Percentiles rank a stretch among this genome's conserved stretches.
Conservation (phyloP, 1,139 yeast genomes). For the Suhomyces panamericanus region DNA sequence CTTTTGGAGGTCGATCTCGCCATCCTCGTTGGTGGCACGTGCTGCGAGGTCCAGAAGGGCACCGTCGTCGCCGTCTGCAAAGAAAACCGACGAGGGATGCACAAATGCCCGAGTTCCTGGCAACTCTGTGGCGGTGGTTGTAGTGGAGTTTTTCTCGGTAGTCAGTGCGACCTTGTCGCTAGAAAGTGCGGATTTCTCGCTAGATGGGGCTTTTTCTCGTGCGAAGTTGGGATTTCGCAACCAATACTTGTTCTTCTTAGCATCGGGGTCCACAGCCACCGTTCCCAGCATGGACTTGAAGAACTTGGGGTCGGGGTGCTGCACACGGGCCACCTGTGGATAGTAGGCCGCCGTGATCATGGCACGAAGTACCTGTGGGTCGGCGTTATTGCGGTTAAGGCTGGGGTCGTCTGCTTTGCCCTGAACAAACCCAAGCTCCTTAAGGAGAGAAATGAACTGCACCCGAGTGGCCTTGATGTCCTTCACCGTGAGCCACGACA, state of each 20-base stretch:
- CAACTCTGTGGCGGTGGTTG: slow-evolving; percentile 5
- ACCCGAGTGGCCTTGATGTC: slow-evolving; percentile 70
- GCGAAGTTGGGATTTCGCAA: slow-evolving; percentile 48
- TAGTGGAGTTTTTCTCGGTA: neutral
- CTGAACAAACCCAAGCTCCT: slow-evolving; percentile 77
- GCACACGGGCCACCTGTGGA: slow-evolving; percentile 81
- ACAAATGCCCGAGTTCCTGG: slow-evolving; percentile 73
- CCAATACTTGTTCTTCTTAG: slow-evolving; percentile 71
- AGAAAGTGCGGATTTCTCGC: neutral
- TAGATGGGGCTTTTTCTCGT: slow-evolving; percentile 1
- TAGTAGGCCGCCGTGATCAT: slow-evolving; percentile 77
- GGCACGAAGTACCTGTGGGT: slow-evolving; percentile 57
- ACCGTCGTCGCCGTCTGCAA: slow-evolving; percentile 28
- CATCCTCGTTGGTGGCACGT: slow-evolving; percentile 38
- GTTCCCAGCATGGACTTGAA: slow-evolving; percentile 74
- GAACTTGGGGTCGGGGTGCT: slow-evolving; percentile 78
- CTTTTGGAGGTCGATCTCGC: slow-evolving; percentile 32
- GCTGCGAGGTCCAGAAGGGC: slow-evolving; percentile 20
- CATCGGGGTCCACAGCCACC: slow-evolving; percentile 81
- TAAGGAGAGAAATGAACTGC: slow-evolving; percentile 66
- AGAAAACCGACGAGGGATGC: slow-evolving; percentile 80
- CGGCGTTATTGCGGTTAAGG: slow-evolving; percentile 50
- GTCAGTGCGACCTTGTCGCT: neutral
- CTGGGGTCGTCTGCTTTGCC: slow-evolving; percentile 24
- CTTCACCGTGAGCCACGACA: slow-evolving; percentile 64